Evolutionary conservation across 2,329 filamentous ascomycete genomes (phyloP).

Genomic region (Cladosporium velox): DNA sequence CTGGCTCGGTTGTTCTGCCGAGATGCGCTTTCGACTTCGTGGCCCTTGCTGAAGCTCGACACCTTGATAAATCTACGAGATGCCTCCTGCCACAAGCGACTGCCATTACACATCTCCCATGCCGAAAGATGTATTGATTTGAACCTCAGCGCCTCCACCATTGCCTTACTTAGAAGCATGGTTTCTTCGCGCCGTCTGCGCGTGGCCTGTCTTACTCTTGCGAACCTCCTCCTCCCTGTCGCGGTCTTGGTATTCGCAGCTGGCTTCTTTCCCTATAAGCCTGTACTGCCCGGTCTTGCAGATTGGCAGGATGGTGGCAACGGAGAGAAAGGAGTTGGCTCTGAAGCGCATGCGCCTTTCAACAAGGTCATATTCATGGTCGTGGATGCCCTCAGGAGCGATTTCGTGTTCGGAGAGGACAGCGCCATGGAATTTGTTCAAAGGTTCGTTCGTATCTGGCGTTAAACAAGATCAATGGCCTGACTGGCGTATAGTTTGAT

Average conservation of each 20-base stretch:
- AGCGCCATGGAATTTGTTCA: conserved; percentile 90
- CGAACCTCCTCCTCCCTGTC: conserved; percentile 76
- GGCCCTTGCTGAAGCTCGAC: background rate
- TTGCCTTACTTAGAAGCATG: background rate
- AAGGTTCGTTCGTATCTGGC: conserved; percentile 55
- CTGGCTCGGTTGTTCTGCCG: background rate
- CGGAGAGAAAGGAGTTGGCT: conserved; percentile 8
- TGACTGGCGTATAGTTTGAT: conserved; percentile 67
- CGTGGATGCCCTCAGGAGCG: conserved; percentile 89
- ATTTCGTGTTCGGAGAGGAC: conserved; percentile 82
- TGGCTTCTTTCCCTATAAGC: conserved; percentile 98
- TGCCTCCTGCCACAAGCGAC: background rate
- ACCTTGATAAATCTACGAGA: conserved; percentile 1
- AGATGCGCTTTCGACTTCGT: background rate
- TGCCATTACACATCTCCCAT: background rate
- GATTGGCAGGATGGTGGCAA: conserved; percentile 29
- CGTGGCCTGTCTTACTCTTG: conserved; percentile 54
- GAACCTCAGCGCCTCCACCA: too few relatives aligned
- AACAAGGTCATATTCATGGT: conserved; percentile 96
- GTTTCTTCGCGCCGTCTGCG: conserved; percentile 28
- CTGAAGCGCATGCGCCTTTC: conserved; percentile 63
- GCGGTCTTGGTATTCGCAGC: conserved; percentile 72
- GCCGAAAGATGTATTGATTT: background rate
- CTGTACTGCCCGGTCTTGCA: conserved; percentile 83
- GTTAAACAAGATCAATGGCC: background rate